Evolutionary conservation across 345 rosid species (phyloP).

Genomic region (Hibiscus syriacus): DNA sequence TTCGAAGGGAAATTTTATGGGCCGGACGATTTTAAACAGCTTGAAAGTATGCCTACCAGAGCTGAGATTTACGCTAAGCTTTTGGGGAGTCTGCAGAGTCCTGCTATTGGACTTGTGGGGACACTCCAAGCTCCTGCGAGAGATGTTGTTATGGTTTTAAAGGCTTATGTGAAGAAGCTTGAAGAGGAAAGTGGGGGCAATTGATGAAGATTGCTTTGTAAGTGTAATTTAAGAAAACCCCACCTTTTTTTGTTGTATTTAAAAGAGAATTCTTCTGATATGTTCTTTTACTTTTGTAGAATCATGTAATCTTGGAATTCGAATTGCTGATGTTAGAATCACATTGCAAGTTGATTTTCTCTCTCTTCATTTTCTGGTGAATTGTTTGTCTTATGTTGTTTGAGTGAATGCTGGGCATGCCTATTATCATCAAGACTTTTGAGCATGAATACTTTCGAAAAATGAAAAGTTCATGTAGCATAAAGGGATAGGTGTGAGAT

Average conservation of each 20-base stretch:
- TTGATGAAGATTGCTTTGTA: conserved; percentile 15
- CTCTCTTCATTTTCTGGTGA: not conserved
- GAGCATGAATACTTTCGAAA: not conserved
- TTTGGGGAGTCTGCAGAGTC: conserved; percentile 70
- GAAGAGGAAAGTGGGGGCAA: conserved; percentile 68
- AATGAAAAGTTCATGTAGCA: not conserved
- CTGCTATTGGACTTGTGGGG: conserved; percentile 66
- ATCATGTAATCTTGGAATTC: not conserved
- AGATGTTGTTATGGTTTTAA: conserved; percentile 71
- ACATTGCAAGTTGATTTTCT: not conserved
- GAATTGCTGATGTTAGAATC: not conserved
- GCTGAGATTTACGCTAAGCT: conserved; percentile 75
- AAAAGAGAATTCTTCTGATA: not conserved
- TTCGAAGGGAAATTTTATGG: conserved; percentile 88
- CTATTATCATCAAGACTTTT: not conserved
- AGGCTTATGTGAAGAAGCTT: conserved; percentile 82
- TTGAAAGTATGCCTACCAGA: conserved; percentile 77
- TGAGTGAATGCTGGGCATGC: too few species aligned
- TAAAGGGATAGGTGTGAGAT: not conserved
- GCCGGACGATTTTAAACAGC: conserved; percentile 60
- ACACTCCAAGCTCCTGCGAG: conserved; percentile 88
- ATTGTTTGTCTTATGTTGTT: too few species aligned
- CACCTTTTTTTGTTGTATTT: not conserved
- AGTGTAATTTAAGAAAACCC: conserved; percentile 21
- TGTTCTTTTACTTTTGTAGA: not conserved